A percentile compares a stretch with the other conserved stretches of the same genome.
Evolutionary conservation across 768 basidiomycete genomes (phyloP).

Genomic region (Phanerochaete sordida): DNA sequence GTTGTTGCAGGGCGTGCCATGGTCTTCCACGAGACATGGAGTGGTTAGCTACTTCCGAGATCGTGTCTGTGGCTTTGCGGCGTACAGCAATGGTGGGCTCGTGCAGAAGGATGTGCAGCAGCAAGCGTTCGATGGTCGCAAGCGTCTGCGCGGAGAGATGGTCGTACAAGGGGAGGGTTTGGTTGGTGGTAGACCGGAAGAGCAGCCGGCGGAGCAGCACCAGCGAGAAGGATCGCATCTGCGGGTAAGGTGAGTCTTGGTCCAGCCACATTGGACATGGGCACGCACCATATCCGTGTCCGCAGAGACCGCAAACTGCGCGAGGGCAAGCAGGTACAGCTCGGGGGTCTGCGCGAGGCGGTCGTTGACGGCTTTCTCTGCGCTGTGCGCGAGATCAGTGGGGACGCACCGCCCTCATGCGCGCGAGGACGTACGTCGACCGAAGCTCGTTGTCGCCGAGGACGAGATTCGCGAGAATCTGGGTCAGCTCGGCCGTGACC

Average conservation of each 20-base stretch:
- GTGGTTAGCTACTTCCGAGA: constrained; percentile 72
- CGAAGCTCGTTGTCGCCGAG: constrained; percentile 83
- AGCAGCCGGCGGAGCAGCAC: constrained; percentile 77
- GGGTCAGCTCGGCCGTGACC: constrained; percentile 72
- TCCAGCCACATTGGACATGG: background rate
- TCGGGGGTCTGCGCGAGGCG: constrained; percentile 75
- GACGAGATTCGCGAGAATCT: constrained; percentile 82
- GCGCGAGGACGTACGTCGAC: constrained; percentile 43
- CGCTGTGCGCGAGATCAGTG: constrained; percentile 35
- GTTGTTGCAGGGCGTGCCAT: constrained; percentile 78
- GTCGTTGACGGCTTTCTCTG: constrained; percentile 81
- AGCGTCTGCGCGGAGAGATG: constrained; percentile 66
- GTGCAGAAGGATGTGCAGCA: constrained; percentile 65
- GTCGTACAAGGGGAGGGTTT: constrained; percentile 61
- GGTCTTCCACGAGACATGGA: constrained; percentile 73
- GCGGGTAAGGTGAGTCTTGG: background rate
- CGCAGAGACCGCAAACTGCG: constrained; percentile 73
- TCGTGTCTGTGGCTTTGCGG: constrained; percentile 69
- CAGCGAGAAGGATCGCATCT: constrained; percentile 87
- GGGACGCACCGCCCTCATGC: background rate
- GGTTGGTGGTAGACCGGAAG: constrained; percentile 46
- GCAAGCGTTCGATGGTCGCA: constrained; percentile 64
- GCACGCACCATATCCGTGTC: constrained; percentile 75
- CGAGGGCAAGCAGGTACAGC: constrained; percentile 72
- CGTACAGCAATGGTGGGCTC: constrained; percentile 59